Percentiles rank a stretch among this genome's conserved stretches.
Conservation (phyloP, 805 yeast species). For the Blastobotrys terrestris region DNA sequence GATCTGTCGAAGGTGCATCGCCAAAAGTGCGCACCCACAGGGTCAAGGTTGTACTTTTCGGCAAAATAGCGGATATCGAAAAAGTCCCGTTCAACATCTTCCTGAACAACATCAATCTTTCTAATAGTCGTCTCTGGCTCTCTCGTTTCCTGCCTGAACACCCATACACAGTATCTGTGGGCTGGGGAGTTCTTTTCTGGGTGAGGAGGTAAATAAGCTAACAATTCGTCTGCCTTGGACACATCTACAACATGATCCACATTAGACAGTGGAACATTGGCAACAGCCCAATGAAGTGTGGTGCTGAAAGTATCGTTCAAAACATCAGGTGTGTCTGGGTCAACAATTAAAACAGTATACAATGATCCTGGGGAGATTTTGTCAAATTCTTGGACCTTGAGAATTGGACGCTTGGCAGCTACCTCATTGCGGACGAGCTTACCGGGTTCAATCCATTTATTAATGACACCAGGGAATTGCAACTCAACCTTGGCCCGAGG, state of each 20-base stretch:
- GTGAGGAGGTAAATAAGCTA: conserved; percentile 68
- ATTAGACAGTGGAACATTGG: conserved; percentile 56
- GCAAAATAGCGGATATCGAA: conserved; percentile 74
- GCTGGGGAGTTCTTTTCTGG: conserved; percentile 84
- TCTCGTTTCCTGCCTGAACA: conserved; percentile 57
- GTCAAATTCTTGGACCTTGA: conserved; percentile 70
- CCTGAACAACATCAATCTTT: conserved; percentile 6
- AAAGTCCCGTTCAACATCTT: conserved; percentile 35
- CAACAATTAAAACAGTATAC: conserved; percentile 76
- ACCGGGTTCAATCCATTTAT: conserved; percentile 76
- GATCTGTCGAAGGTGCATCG: conserved; percentile 78
- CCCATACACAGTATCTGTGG: conserved; percentile 87
- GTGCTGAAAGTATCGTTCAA: conserved; percentile 62
- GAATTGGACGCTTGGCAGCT: conserved; percentile 68
- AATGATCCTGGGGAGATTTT: conserved; percentile 40
- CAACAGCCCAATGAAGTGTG: conserved; percentile 69
- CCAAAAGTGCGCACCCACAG: conserved; percentile 92
- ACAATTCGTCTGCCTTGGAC: conserved; percentile 31
- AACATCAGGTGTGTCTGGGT: conserved; percentile 87
- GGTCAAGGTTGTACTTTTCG: conserved; percentile 45
- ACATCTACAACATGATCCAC: conserved; percentile 49
- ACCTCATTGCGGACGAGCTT: conserved; percentile 62
- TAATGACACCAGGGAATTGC: conserved; percentile 59
- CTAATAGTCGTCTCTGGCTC: conserved; percentile 3
- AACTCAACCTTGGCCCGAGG: conserved; percentile 73